A percentile compares a stretch with the other conserved stretches of the same genome.
These are phyloP conservation scores for Colletotrichum sojae DNA, from an alignment of 2,329 filamentous ascomycete genomes.

Conservation along the genomic window DNA sequence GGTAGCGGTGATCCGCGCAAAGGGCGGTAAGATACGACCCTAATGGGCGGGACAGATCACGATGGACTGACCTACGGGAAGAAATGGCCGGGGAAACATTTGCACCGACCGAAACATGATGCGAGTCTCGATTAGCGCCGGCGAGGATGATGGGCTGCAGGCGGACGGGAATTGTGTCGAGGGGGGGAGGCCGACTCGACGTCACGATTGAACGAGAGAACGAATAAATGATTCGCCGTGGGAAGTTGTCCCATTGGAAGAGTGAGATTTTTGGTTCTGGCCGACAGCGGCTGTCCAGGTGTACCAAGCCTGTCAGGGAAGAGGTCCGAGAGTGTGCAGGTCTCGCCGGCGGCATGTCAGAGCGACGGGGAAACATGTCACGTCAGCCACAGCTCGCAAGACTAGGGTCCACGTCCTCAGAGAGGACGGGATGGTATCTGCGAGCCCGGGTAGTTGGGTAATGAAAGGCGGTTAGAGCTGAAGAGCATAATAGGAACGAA, in stretches of 20 bases:
- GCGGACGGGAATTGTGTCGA: constrained; percentile 8
- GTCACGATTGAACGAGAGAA: constrained; percentile 13
- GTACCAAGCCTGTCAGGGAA: constrained; percentile 35
- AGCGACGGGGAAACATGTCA: constrained; percentile 20
- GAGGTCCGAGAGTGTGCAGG: constrained; percentile 23
- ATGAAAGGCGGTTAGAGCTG: background rate
- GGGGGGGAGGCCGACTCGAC: background rate
- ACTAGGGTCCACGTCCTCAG: background rate
- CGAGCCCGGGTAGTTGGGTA: too few relatives aligned
- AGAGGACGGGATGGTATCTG: too few relatives aligned
- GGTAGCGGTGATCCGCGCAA: constrained; percentile 21
- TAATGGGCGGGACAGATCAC: background rate
- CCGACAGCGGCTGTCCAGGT: constrained; percentile 19
- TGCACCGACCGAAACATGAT: constrained; percentile 5
- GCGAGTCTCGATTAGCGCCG: background rate
- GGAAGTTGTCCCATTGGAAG: constrained; percentile 20
- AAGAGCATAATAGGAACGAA: background rate
- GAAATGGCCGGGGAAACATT: constrained; percentile 19
- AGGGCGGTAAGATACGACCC: background rate
- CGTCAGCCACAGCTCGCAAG: constrained; percentile 6
- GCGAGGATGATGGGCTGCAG: background rate
- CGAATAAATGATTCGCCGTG: too few relatives aligned
- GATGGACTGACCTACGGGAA: background rate
- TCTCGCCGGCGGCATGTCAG: constrained; percentile 15
- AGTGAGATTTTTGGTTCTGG: constrained; percentile 1